Evolutionary conservation across 306 rosid genomes (phyloP).

Genomic region (Glycine tomentella): DNA sequence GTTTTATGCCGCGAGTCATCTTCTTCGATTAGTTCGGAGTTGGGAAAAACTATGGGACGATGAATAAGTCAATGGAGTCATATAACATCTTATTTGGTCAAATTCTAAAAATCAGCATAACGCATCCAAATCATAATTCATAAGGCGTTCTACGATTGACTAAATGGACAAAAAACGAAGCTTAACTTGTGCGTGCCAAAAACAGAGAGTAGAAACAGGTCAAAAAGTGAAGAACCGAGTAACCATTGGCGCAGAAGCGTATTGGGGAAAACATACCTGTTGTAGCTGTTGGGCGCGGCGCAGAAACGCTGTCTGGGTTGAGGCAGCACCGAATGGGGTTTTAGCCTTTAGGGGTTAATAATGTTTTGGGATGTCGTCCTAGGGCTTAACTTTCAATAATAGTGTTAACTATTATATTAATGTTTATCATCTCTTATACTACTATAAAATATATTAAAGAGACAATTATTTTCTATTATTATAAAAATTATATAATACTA

Average conservation of each 20-base stretch:
- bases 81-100: not conserved
- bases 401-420: no score
- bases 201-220: no score
- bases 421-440: no score
- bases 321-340: not conserved
- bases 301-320: not conserved
- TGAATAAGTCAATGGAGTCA: not conserved
- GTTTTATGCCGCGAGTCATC: slow-evolving; percentile 82
- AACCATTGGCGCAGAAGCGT: no score
- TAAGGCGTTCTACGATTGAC: not conserved
- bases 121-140: not conserved
- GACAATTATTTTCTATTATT: no score
- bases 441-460: no score
- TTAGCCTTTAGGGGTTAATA: not conserved
- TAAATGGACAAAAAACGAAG: not conserved
- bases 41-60: not conserved
- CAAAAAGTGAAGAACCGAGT: no score
- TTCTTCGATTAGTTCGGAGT: not conserved
- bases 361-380: no score
- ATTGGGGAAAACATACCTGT: not conserved
- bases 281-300: not conserved
- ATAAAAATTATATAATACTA: no score
- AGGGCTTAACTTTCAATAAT: not conserved
- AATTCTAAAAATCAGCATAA: not conserved
- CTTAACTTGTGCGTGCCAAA: not conserved